Percentiles rank a stretch among this genome's conserved stretches.
phyloP scores from a whole-genome alignment of 192 early-diverging fungal species.

The Coemansia sp. region DNA sequence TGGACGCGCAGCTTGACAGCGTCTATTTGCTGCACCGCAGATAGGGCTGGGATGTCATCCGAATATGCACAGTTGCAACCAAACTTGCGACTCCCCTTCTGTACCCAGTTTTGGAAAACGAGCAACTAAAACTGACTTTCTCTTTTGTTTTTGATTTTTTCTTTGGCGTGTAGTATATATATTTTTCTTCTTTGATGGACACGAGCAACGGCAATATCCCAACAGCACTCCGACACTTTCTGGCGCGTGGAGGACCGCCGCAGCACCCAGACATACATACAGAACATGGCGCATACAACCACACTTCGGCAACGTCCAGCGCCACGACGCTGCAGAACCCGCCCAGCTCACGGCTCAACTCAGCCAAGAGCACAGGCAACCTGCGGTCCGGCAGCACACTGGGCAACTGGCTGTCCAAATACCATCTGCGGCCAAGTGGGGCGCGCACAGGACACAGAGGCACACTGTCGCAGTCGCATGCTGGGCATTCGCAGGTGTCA shows the following conservation, averaged over 20 bases:
- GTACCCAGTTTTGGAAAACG: not conserved
- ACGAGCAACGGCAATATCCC: slow-evolving; percentile 31
- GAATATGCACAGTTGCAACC: not conserved
- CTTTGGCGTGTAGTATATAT: not conserved
- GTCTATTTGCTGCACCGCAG: not conserved
- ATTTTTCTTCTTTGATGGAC: slow-evolving; percentile 18
- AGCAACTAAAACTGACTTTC: not conserved
- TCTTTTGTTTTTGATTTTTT: not conserved
- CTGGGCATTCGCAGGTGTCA: slow-evolving; percentile 1
- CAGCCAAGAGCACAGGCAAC: slow-evolving; percentile 43
- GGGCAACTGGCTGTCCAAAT: slow-evolving; percentile 49
- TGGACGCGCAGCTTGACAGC: not conserved
- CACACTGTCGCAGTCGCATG: slow-evolving; percentile 8
- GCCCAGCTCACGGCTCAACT: slow-evolving; percentile 18
- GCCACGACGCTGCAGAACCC: slow-evolving; percentile 34
- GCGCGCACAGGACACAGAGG: slow-evolving; percentile 5
- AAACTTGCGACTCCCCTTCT: not conserved
- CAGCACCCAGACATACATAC: slow-evolving; percentile 14
- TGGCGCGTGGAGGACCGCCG: slow-evolving; percentile 27
- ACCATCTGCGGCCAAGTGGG: slow-evolving; percentile 37
- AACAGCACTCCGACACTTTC: slow-evolving; percentile 42
- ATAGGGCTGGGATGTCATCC: not conserved
- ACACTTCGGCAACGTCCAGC: slow-evolving; percentile 40
- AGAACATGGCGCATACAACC: slow-evolving; percentile 17
- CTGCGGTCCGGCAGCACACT: slow-evolving; percentile 42